phyloP scores from a whole-genome alignment of 306 rosid species.

The Quillaja saponaria region DNA sequence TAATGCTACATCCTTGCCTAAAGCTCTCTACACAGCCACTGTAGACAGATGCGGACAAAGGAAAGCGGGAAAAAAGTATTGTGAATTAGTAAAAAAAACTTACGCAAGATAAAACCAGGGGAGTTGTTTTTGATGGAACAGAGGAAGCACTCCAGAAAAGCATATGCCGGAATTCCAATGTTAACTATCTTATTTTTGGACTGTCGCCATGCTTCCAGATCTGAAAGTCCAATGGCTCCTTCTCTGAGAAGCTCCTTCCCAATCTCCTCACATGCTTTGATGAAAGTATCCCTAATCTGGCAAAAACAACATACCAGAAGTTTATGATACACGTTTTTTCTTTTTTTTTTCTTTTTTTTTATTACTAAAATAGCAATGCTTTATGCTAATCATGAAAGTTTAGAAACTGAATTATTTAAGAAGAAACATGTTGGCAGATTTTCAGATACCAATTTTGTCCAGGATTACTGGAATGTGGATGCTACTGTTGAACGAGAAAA shows the following conservation, averaged over 20 bases:
- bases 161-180: slow-evolving; percentile 30
- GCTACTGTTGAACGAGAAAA: too few relatives aligned
- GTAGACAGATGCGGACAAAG: neutral
- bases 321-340: too few relatives aligned
- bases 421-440: too few relatives aligned
- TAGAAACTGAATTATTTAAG: too few relatives aligned
- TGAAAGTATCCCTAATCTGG: slow-evolving; percentile 24
- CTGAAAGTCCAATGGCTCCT: slow-evolving; percentile 21
- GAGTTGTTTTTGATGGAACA: slow-evolving; percentile 21
- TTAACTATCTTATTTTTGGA: slow-evolving; percentile 20
- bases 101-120: slow-evolving; percentile 28
- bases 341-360: too few relatives aligned
- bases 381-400: too few relatives aligned
- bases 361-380: too few relatives aligned
- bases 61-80: neutral
- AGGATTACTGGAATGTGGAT: too few relatives aligned
- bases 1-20: too few relatives aligned
- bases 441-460: too few relatives aligned
- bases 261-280: slow-evolving; percentile 20
- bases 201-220: slow-evolving; percentile 28
- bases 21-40: too few relatives aligned
- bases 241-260: slow-evolving; percentile 29
- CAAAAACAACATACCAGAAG: too few relatives aligned
- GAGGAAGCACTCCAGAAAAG: slow-evolving; percentile 27
- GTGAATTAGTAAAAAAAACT: slow-evolving; percentile 4